Base-by-base conservation (phyloP, 805 yeast species). In the Candida sonorensis region DNA sequence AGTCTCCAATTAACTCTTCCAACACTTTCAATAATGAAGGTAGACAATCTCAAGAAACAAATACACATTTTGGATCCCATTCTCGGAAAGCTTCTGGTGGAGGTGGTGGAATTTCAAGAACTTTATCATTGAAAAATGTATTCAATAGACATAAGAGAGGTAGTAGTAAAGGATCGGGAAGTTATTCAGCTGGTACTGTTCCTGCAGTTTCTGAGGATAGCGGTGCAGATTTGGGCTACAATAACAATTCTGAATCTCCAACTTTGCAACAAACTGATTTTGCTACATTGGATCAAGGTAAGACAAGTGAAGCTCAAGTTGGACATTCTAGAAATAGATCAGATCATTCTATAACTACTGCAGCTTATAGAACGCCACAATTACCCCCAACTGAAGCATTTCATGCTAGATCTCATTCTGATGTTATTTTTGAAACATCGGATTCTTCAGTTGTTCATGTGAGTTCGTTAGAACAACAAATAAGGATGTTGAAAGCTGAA, bases 291-390 rank as follows among this genome's bases (percentile, higher is more conserved):
- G n/a, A n/a, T n/a, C n/a, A n/a, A n/a, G n/a, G n/a, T n/a, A n/a
- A n/a, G n/a, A n/a, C n/a, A n/a, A n/a, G n/a, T n/a, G n/a, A n/a
- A n/a, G n/a, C n/a, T n/a, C n/a, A n/a, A n/a, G n/a, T n/a, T 21
- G 10, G 40, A 11, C 58, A 51, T 36, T 30, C 18, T 5, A 42
- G 57, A 29, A 38, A 51, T 2, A 31, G 34, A 6, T 56, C 61
- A 3, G 60, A 55, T 23, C 59, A 54, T 23, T 48, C 57, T 4
- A 36, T 38, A 13, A 53, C 55, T 10, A n/a, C n/a, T n/a, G n/a
- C n/a, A n/a, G 59, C 62, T 9, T 64, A 53, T 36, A 56, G 61
- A 2, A 64, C 76, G 0, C 72, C 76, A 1, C 70, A 72, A 12
- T 43, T 69, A 21, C 70, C 73, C 3, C 35, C 38, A 12, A 34